phyloP scores from a whole-genome alignment of 2,329 filamentous ascomycete genomes.

The Cytospora paraplurivora region DNA sequence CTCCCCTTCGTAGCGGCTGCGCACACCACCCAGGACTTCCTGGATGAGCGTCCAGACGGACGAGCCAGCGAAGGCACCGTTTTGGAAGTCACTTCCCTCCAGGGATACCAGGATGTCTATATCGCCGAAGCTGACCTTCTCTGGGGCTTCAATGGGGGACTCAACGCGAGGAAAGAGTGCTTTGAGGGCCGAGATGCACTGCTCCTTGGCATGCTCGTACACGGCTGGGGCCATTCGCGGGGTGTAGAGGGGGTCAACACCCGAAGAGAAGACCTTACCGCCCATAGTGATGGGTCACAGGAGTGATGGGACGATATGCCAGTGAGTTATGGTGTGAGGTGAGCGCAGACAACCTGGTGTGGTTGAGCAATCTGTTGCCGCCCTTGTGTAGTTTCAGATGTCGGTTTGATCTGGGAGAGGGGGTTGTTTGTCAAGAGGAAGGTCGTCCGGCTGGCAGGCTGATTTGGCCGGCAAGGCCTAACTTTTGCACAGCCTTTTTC shows the following conservation, averaged over 20 bases:
- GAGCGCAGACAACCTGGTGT: neutral
- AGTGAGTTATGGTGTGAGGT: neutral
- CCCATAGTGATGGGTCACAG: conserved; percentile 56
- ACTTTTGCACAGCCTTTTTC: too few relatives aligned
- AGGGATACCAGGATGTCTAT: conserved; percentile 67
- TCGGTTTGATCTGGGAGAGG: neutral
- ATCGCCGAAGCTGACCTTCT: conserved; percentile 69
- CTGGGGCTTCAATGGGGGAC: conserved; percentile 68
- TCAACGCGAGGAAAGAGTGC: conserved; percentile 57
- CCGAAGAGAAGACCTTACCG: conserved; percentile 59
- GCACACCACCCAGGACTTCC: conserved; percentile 49
- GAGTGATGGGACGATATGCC: neutral
- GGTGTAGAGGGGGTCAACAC: conserved; percentile 52
- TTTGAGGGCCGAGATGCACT: conserved; percentile 50
- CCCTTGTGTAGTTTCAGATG: neutral
- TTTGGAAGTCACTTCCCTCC: conserved; percentile 19
- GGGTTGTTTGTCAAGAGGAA: neutral
- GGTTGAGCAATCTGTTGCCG: neutral
- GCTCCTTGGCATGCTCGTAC: conserved; percentile 55
- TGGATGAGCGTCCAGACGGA: conserved; percentile 39
- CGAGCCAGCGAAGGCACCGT: neutral
- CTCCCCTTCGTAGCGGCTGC: conserved; percentile 25
- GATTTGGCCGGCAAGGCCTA: too few relatives aligned
- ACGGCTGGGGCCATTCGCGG: conserved; percentile 65
- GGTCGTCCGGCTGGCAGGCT: neutral